phyloP scores from a whole-genome alignment of 140 eudicot species.

The Stevia rebaudiana region DNA sequence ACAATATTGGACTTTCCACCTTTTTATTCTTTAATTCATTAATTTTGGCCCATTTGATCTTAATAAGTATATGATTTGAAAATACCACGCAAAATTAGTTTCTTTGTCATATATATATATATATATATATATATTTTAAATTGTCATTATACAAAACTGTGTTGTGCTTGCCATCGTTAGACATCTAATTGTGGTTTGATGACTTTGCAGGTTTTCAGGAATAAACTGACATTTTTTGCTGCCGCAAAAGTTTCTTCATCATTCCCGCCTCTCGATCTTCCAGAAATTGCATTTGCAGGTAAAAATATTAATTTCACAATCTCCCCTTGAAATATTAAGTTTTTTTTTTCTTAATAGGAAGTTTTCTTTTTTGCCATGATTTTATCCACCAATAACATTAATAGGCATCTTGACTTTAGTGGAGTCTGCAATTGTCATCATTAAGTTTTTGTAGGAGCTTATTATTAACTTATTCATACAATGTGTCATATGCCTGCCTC shows the following conservation, averaged over 20 bases:
- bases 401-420: neutral
- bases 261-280: constrained; percentile 73
- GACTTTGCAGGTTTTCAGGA: constrained; percentile 60
- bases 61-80: neutral
- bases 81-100: neutral
- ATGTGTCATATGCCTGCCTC: neutral
- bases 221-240: constrained; percentile 72
- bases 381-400: neutral
- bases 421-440: neutral
- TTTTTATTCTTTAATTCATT: neutral
- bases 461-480: neutral
- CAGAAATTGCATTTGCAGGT: constrained; percentile 99
- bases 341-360: neutral
- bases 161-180: neutral
- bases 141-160: neutral
- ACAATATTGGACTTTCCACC: neutral
- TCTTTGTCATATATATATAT: too few species aligned
- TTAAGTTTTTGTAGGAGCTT: neutral
- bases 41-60: neutral
- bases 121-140: neutral
- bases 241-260: constrained; percentile 96
- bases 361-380: neutral
- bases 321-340: neutral
- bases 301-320: neutral
- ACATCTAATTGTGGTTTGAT: neutral